Evolutionary conservation across 164 flowering plant genomes (phyloP).

Genomic region (Dillenia turbinata): DNA sequence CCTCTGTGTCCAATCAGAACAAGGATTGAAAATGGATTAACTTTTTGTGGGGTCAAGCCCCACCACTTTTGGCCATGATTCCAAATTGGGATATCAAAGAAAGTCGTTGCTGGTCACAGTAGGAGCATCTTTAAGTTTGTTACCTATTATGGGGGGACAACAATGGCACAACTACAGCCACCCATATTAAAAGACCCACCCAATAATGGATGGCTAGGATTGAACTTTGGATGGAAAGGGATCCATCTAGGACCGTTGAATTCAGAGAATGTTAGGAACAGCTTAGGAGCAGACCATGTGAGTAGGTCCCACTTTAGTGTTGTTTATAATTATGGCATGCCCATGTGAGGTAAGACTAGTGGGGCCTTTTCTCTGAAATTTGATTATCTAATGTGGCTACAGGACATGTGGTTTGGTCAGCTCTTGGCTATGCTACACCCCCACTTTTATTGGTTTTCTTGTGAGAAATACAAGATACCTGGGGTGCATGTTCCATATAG

Average conservation of each 20-base stretch:
- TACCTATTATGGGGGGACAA: conserved; percentile 36
- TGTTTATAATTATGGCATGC: conserved; percentile 16
- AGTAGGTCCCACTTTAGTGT: conserved; percentile 24
- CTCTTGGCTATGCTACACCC: too few relatives aligned
- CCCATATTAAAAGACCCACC: conserved; percentile 19
- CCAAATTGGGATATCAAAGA: too few relatives aligned
- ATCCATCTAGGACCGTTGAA: conserved; percentile 23
- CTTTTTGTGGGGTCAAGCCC: too few relatives aligned
- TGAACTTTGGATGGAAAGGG: conserved; percentile 3
- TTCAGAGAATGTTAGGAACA: conserved; percentile 2
- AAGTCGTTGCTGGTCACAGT: conserved; percentile 26
- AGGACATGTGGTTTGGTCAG: too few relatives aligned
- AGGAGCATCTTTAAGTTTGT: conserved; percentile 24
- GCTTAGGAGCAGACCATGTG: conserved; percentile 20
- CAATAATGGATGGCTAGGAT: conserved; percentile 30
- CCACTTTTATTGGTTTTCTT: too few relatives aligned
- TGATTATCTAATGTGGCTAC: too few relatives aligned
- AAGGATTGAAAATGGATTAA: too few relatives aligned
- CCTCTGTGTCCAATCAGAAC: too few relatives aligned
- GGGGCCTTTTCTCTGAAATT: too few relatives aligned
- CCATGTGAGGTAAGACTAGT: conserved; percentile 18
- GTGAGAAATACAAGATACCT: too few relatives aligned
- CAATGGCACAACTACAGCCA: conserved; percentile 33
- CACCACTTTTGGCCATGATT: too few relatives aligned
- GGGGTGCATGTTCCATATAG: too few relatives aligned